These are phyloP conservation scores for Fusarium begoniae DNA, from an alignment of 2,329 filamentous ascomycete species.

Conservation along the genomic window DNA sequence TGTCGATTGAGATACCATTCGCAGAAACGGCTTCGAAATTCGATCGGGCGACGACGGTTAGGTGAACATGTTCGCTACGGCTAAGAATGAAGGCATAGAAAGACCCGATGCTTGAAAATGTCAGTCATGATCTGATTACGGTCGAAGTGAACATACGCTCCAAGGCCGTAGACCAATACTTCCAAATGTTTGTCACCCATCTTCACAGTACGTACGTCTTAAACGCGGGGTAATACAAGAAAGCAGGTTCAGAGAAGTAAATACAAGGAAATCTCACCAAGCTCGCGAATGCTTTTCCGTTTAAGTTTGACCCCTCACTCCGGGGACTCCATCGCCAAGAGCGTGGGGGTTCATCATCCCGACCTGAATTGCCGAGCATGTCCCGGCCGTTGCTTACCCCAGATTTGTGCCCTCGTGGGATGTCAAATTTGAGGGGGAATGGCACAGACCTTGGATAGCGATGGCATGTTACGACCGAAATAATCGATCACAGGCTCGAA, in stretches of 20 bases:
- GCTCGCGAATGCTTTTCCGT: not conserved
- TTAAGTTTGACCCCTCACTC: conserved; percentile 1
- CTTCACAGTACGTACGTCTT: conserved; percentile 43
- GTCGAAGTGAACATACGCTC: conserved; percentile 54
- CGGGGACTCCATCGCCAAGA: not conserved
- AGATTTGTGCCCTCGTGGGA: not conserved
- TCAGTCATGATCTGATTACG: not conserved
- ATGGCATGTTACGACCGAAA: too few relatives aligned
- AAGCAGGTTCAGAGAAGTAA: not conserved
- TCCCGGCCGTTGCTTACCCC: not conserved
- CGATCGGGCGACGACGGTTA: conserved; percentile 69
- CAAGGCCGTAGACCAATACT: conserved; percentile 62
- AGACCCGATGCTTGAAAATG: conserved; percentile 58
- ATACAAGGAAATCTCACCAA: not conserved
- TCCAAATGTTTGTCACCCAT: conserved; percentile 34
- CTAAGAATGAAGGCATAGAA: conserved; percentile 66
- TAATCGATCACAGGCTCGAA: not conserved
- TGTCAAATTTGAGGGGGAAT: not conserved
- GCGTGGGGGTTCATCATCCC: not conserved
- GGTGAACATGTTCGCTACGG: conserved; percentile 53
- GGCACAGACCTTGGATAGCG: fast-evolving
- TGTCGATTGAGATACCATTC: conserved; percentile 62
- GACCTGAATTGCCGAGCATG: not conserved
- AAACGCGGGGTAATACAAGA: not conserved
- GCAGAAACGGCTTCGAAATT: conserved; percentile 65